Base-by-base conservation (phyloP, 345 rosid species). In the Pseudoturritis turrita region DNA sequence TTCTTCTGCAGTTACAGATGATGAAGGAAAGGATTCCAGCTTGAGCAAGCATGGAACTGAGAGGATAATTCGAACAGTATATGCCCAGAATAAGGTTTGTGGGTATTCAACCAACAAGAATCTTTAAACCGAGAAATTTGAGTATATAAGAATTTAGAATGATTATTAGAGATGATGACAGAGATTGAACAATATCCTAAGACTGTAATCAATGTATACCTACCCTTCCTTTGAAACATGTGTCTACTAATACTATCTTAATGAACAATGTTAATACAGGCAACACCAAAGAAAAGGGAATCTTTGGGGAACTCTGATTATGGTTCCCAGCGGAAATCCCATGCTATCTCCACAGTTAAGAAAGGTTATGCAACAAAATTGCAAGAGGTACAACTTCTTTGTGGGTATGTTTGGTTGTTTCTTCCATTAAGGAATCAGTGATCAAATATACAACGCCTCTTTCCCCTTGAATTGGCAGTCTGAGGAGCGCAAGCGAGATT, bases 1-100 rank as follows among this genome's bases (percentile, higher is more conserved):
- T 14, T 91, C 97, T n/a, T 88, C 96, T 33, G 81, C 80, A 55
- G 73, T 95, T 62, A 95, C 99, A 62, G 97, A 89, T 74, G 99
- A 91, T 58, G 99, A 95, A 78, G 88, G 79, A 29, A 88, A 81
- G 59, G 89, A 85, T 54, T 74, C 75, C 52, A 47, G 71, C 62
- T 66, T 79, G 31, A 68, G 60, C 70, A 80, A 76, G 75, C 83
- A 80, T 56, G 87, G 85, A 71, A 61, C 17, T 40, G 96, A 88
- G 79, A 85, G 75, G 73, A 88, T 88, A 47, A 84, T 91, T 70
- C 81, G 79, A 57, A 83, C 96, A 4, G 92, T 91, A 63, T 85
- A 86, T 80, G 77, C 96, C 10, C 87, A 83, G 75, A 87, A 81
- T 62, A 91, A 84, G 96, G 99, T 95, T 79, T 40, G 76, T 64